These are phyloP conservation scores for Microdochium nivale DNA, from an alignment of 2,329 filamentous ascomycete genomes.

Conservation along the genomic window DNA sequence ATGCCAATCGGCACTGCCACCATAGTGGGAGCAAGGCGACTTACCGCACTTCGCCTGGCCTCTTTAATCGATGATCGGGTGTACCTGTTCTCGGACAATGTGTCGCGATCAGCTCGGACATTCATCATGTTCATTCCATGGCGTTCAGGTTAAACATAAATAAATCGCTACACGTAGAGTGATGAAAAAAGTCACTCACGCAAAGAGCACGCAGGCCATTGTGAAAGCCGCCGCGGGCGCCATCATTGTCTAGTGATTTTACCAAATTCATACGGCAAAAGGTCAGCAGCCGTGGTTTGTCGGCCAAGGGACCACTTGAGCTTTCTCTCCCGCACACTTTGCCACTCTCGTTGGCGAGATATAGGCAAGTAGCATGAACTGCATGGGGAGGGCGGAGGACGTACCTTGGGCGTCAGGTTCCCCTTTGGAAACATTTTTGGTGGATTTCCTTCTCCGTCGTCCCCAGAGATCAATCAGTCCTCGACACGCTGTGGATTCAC, in stretches of 20 bases:
- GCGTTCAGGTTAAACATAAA: neutral
- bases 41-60: neutral
- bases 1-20: neutral
- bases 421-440: neutral
- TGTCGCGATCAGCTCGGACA: neutral
- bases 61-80: neutral
- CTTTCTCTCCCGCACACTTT: neutral
- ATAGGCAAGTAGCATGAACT: neutral
- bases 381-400: neutral
- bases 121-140: no score
- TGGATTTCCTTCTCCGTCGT: neutral
- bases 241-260: slow-evolving; percentile 28
- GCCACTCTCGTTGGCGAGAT: neutral
- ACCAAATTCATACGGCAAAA: neutral
- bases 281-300: no score
- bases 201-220: slow-evolving; percentile 43
- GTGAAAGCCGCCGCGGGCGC: slow-evolving; percentile 44
- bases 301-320: neutral
- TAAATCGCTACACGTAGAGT: no score
- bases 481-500: no score
- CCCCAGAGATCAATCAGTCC: no score
- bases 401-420: neutral
- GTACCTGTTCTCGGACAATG: neutral
- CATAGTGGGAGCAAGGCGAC: neutral
- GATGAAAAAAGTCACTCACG: slow-evolving; percentile 19